Evolutionary conservation across 768 basidiomycete species (phyloP), one percentile per base, ranked within the genome.

Genomic region (Trametes gibbosa): DNA sequence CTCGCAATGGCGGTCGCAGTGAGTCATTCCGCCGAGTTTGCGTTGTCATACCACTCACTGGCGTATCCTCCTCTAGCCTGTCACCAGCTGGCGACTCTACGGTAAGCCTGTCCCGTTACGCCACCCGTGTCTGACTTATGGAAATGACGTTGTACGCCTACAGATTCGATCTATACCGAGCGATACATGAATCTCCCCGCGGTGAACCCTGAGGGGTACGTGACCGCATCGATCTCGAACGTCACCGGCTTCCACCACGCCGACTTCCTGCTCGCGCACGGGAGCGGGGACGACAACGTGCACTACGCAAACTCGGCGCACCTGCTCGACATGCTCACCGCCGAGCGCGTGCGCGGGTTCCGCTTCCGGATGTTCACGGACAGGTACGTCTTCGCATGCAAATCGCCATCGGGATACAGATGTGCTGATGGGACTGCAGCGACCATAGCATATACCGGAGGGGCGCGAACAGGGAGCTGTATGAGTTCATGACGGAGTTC

Each of bases 341-440:
- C 78, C 65, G 86, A 79, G 24, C 77, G 85, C 56, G 82, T 98
- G 45, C 79, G 87, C 66, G 80, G 81, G 60, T 90, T 87, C 68
- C 81, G 88, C 68, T 97, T 98, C 75, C 83, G 95, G 69, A 92
- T 98, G 91, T 99, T 98, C 74, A 94, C 94, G 23, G 97, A 99
- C 74, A 93, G 92, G 89, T 92, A 58, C 67, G 82, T 68, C 23
- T 37, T 14, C 21, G 32, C 61, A 42, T 65, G 48, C 56, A 41
- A 27, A 52, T 47, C n/a, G 29, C 37, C 6, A 19, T 56, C 14
- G 54, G 35, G 21, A 50, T 32, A 46, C 52, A 42, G 19, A 50
- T 57, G 19, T 50, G 53, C 32, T 63, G 61, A 56, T 69, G 14
- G 34, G 37, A 2, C 32, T 56, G 45, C 70, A 95, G 93, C 65